Conservation (phyloP, 176 grass and related monocot species). For the Guadua angustifolia region DNA sequence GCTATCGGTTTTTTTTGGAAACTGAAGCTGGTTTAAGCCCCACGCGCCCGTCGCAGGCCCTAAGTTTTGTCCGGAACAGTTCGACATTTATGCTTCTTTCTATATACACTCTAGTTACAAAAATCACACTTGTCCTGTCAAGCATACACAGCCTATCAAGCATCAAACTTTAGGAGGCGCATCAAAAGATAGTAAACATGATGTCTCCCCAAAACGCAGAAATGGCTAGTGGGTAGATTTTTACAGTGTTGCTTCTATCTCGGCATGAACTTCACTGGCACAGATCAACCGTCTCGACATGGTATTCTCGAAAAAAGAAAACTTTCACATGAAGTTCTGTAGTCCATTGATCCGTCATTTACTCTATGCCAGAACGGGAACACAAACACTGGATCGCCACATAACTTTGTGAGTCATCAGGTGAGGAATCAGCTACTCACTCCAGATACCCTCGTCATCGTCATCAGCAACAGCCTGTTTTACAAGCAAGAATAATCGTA, state of each 20-base stretch:
- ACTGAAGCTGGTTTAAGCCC: no score
- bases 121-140: conserved; percentile 16
- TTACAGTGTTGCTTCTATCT: background rate
- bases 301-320: conserved; percentile 18
- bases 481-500: conserved; percentile 2
- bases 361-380: conserved; percentile 31
- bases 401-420: conserved; percentile 12
- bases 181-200: conserved; percentile 43
- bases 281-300: background rate
- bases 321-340: background rate
- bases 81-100: conserved; percentile 10
- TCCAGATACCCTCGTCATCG: conserved; percentile 81
- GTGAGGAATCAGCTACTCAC: conserved; percentile 56
- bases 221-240: background rate
- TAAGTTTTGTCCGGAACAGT: background rate
- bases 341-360: conserved; percentile 23
- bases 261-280: background rate
- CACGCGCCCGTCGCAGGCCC: no score
- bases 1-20: no score
- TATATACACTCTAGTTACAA: conserved; percentile 32
- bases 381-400: conserved; percentile 2
- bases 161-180: conserved; percentile 29
- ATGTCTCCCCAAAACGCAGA: conserved; percentile 15
- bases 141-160: conserved; percentile 33
- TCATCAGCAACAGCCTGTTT: conserved; percentile 83